Conservation (phyloP, 306 rosid species). For the Hippophae rhamnoides region DNA sequence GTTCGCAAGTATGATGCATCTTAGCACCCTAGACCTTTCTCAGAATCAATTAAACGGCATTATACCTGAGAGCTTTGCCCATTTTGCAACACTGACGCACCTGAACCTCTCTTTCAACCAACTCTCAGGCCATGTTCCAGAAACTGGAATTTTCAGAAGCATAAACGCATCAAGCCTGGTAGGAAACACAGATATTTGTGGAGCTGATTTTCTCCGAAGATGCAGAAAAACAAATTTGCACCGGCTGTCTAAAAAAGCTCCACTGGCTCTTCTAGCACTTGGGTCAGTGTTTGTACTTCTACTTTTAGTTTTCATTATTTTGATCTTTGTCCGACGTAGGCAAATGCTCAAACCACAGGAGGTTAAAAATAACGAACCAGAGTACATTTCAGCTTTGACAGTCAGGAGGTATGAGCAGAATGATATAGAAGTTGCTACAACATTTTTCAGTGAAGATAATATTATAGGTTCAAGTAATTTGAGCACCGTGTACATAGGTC, state of each 20-base stretch:
- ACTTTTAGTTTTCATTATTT: slow-evolving; percentile 25
- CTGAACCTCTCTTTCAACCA: slow-evolving; percentile 73
- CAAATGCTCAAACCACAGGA: slow-evolving; percentile 7
- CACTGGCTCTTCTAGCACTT: slow-evolving; percentile 28
- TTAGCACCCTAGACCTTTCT: slow-evolving; percentile 69
- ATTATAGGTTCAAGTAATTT: slow-evolving; percentile 61
- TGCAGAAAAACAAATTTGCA: slow-evolving; percentile 33
- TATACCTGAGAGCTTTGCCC: slow-evolving; percentile 44
- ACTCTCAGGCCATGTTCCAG: slow-evolving; percentile 64
- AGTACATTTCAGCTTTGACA: slow-evolving; percentile 22
- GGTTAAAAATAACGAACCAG: slow-evolving; percentile 31
- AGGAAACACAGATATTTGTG: slow-evolving; percentile 73
- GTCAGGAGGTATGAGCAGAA: slow-evolving; percentile 51
- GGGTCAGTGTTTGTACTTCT: slow-evolving; percentile 39
- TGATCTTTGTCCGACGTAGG: slow-evolving; percentile 16
- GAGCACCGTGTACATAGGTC: slow-evolving; percentile 83
- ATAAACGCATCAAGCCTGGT: slow-evolving; percentile 41
- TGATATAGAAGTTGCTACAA: slow-evolving; percentile 60
- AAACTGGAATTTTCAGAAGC: slow-evolving; percentile 44
- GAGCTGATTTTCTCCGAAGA: slow-evolving; percentile 32
- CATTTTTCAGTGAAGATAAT: slow-evolving; percentile 36
- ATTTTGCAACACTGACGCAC: slow-evolving; percentile 44
- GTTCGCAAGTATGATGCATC: slow-evolving; percentile 40
- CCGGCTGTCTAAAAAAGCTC: slow-evolving; percentile 40
- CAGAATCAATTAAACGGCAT: slow-evolving; percentile 55